Conservation (phyloP, 2,329 filamentous ascomycete genomes). For the Diaporthe helianthi region DNA sequence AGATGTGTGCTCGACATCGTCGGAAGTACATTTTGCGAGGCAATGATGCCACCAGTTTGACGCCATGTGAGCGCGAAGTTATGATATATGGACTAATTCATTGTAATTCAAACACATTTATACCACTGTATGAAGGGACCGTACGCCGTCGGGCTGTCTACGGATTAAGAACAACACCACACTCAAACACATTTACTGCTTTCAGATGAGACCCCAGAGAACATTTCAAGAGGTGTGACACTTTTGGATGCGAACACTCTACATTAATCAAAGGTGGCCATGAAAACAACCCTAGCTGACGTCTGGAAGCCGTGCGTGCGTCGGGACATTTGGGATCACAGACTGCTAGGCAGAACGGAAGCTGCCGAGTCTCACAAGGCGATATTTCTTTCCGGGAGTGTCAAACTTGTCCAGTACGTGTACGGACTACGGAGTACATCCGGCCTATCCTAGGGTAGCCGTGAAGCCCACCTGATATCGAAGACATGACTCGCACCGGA, state of each 20-base stretch:
- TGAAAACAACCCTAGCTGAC: no score
- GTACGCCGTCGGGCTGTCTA: no score
- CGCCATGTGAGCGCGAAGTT: background rate
- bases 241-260: no score
- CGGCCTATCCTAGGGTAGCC: background rate
- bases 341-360: background rate
- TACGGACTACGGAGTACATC: no score
- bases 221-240: no score
- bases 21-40: background rate
- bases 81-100: background rate
- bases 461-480: background rate
- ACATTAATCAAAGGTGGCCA: no score
- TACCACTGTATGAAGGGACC: no score
- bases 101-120: background rate
- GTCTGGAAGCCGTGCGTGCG: no score
- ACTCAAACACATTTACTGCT: no score
- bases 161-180: no score
- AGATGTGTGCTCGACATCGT: background rate
- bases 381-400: background rate
- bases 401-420: no score
- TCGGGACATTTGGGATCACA: background rate
- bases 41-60: background rate
- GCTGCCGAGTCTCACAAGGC: background rate
- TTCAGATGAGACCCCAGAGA: no score
- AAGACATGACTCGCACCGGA: slow-evolving; percentile 10